Base-by-base conservation (phyloP, 805 yeast species). In the Starmera caribaea region DNA sequence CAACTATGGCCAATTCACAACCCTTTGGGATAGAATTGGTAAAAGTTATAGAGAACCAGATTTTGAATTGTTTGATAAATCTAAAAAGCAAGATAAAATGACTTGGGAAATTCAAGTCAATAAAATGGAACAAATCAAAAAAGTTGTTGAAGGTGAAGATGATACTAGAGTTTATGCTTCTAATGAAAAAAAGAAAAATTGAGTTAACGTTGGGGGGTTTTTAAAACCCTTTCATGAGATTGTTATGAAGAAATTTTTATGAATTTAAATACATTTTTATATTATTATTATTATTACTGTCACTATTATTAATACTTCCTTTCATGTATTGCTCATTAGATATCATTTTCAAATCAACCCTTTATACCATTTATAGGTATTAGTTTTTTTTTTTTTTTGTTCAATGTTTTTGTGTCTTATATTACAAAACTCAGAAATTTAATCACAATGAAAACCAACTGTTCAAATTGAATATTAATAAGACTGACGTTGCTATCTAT, bases 1-100 rank as follows among this genome's bases (percentile, higher is more conserved):
- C 67, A 92, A 92, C 70, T 92, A 89, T 59, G 98, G 98, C 32
- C 98, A 92, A 66, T 92, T 90, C 68, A 89, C 97, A 36, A 92
- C 98, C 14, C 69, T 92, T 48, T 92, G 98, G 98, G 98, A 92
- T 62, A 81, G 98, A 65, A 65, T 92, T 42, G 97, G 97, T 38
- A 83, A 88, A 36, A 78, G 95, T 24, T 89, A 92, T 66, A 82
- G 97, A 65, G 75, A 78, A 52, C 98, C 98, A 5, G 97, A 92
- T 57, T 76, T 72, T 54, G 83, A 85, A 50, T 69, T 90, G 50
- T 90, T 89, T 60, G 85, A 80, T 57, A 74, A 73, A 49, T 61
- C 71, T 21, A 57, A 63, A 45, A 79, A 72, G 59, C 74, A 72
- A 56, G 78, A 77, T 45, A 63, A 69, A 50, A 61, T 66, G 47